Evolutionary conservation across 805 yeast genomes (phyloP).

Genomic region (Candida multigemmis): DNA sequence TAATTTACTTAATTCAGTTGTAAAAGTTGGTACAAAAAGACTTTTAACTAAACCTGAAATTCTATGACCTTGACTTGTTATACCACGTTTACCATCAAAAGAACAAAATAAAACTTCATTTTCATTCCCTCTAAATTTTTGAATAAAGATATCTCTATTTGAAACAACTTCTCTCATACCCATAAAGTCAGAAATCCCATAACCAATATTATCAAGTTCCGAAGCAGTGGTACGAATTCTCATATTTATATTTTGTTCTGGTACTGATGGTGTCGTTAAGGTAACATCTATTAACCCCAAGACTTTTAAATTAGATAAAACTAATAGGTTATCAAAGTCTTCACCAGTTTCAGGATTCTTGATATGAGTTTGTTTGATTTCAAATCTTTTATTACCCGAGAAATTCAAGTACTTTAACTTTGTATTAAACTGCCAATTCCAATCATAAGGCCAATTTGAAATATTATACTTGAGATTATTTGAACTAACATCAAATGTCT

Average conservation of each 20-base stretch:
- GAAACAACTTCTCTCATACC: constrained; percentile 61
- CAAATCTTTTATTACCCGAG: constrained; percentile 88
- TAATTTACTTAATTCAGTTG: constrained; percentile 50
- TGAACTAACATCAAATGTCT: constrained; percentile 81
- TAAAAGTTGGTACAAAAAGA: constrained; percentile 56
- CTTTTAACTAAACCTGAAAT: constrained; percentile 69
- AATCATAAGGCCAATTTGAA: constrained; percentile 90
- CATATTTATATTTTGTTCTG: constrained; percentile 75
- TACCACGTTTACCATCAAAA: constrained; percentile 74
- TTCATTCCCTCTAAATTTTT: constrained; percentile 77
- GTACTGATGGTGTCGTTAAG: constrained; percentile 76
- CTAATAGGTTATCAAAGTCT: constrained; percentile 58
- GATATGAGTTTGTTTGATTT: constrained; percentile 62
- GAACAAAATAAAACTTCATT: constrained; percentile 75
- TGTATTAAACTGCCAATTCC: constrained; percentile 92
- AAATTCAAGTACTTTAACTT: constrained; percentile 74
- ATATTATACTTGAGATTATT: constrained; percentile 86
- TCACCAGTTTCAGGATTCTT: constrained; percentile 47
- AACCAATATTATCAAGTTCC: constrained; percentile 61
- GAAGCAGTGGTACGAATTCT: constrained; percentile 90
- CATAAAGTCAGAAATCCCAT: constrained; percentile 86
- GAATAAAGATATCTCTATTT: constrained; percentile 77
- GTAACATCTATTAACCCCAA: constrained; percentile 95
- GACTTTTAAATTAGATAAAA: constrained; percentile 57
- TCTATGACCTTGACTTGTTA: constrained; percentile 36